Conservation (phyloP, 2,329 filamentous ascomycete genomes). For the Lecanosticta acicola region DNA sequence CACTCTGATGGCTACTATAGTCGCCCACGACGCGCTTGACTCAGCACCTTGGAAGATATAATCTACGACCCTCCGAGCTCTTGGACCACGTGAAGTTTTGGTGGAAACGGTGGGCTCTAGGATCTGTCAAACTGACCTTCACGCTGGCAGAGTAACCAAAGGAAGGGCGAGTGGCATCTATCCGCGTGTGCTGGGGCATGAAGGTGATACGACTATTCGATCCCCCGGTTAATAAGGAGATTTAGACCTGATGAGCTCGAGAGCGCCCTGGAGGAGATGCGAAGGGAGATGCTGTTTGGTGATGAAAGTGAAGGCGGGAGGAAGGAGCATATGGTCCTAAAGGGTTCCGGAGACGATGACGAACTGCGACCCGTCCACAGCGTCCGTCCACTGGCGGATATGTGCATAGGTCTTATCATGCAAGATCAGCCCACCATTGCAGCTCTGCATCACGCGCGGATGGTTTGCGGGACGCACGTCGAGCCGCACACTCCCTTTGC, state of each 20-base stretch:
- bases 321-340: too few relatives aligned
- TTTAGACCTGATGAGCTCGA: neutral
- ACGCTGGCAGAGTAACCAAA: neutral
- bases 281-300: neutral
- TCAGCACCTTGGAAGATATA: neutral
- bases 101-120: neutral
- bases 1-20: neutral
- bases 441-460: too few relatives aligned
- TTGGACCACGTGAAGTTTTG: slow-evolving; percentile 12
- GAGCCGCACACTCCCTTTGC: neutral
- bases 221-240: neutral
- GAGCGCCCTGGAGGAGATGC: neutral
- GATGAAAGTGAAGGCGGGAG: neutral
- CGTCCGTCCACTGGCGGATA: too few relatives aligned
- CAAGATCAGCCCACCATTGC: neutral
- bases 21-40: neutral
- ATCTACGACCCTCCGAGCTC: neutral
- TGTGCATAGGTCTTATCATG: too few relatives aligned
- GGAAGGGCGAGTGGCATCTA: neutral
- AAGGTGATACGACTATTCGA: neutral
- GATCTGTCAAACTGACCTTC: neutral
- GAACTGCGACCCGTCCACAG: too few relatives aligned
- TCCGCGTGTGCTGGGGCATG: neutral
- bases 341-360: too few relatives aligned
- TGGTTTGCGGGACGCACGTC: neutral